These are phyloP conservation scores for Beauveria brongniartii DNA, from an alignment of 2,329 filamentous ascomycete species.

Conservation along the genomic window DNA sequence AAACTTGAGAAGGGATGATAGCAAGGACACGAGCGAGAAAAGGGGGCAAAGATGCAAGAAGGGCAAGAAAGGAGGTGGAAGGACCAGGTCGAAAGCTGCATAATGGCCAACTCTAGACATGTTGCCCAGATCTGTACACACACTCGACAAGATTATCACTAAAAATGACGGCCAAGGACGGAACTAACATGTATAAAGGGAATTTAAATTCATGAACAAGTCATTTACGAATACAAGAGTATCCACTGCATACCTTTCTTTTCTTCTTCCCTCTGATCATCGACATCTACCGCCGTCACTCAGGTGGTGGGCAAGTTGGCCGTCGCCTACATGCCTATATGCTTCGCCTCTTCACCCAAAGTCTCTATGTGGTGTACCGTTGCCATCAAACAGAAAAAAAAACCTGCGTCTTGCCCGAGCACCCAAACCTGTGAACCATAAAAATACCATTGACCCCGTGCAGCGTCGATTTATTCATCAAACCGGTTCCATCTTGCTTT, in stretches of 20 bases:
- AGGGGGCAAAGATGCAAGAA: too few relatives aligned
- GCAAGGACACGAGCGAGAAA: background rate
- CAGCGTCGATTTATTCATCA: background rate
- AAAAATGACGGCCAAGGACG: background rate
- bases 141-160: background rate
- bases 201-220: conserved; percentile 9
- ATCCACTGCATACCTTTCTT: background rate
- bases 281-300: background rate
- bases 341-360: background rate
- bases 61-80: too few relatives aligned
- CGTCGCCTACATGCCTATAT: background rate
- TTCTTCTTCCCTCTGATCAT: background rate
- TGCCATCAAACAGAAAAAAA: background rate
- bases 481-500: background rate
- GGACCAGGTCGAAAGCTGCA: too few relatives aligned
- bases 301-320: background rate
- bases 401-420: background rate
- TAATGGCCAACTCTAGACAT: too few relatives aligned
- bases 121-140: background rate
- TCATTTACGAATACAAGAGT: conserved; percentile 12
- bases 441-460: background rate
- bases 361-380: background rate
- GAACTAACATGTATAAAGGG: background rate
- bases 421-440: background rate
- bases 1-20: too few relatives aligned